Evolutionary conservation across 2,329 filamentous ascomycete genomes (phyloP).

Genomic region (Didymella segeticola): DNA sequence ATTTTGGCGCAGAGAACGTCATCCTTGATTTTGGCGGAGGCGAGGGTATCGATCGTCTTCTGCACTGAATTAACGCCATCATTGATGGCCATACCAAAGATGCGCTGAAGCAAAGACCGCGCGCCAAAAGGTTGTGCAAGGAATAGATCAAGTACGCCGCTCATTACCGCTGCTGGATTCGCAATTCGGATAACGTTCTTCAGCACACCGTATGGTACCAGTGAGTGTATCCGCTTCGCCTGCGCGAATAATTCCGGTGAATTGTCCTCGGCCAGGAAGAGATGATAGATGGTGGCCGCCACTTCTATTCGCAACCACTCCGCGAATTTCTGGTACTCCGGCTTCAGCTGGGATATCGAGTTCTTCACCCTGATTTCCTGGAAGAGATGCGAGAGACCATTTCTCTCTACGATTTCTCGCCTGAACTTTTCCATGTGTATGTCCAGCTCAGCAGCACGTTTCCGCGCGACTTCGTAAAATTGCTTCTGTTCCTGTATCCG

Average conservation of each 20-base stretch:
- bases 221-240: conserved; percentile 89
- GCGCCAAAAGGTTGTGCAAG: conserved; percentile 93
- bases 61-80: conserved; percentile 90
- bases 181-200: conserved; percentile 98
- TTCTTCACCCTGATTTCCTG: conserved; percentile 90
- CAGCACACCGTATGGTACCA: conserved; percentile 89
- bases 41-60: conserved; percentile 80
- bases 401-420: conserved; percentile 72
- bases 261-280: conserved; percentile 98
- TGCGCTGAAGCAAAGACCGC: conserved; percentile 88
- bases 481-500: conserved; percentile 89
- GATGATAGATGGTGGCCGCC: conserved; percentile 92
- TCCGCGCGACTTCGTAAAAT: conserved; percentile 94
- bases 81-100: conserved; percentile 88
- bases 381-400: conserved; percentile 91
- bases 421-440: conserved; percentile 93
- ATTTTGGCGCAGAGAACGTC: conserved; percentile 80
- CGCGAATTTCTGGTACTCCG: conserved; percentile 97
- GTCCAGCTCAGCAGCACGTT: conserved; percentile 89
- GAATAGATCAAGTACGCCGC: conserved; percentile 92
- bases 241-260: conserved; percentile 96
- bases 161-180: conserved; percentile 97
- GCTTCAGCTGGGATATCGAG: conserved; percentile 84
- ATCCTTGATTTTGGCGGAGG: conserved; percentile 77
- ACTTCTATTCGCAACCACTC: conserved; percentile 98